Evolutionary conservation across 2,329 filamentous ascomycete species (phyloP).

Genomic region (Lasiodiplodia theobromae): DNA sequence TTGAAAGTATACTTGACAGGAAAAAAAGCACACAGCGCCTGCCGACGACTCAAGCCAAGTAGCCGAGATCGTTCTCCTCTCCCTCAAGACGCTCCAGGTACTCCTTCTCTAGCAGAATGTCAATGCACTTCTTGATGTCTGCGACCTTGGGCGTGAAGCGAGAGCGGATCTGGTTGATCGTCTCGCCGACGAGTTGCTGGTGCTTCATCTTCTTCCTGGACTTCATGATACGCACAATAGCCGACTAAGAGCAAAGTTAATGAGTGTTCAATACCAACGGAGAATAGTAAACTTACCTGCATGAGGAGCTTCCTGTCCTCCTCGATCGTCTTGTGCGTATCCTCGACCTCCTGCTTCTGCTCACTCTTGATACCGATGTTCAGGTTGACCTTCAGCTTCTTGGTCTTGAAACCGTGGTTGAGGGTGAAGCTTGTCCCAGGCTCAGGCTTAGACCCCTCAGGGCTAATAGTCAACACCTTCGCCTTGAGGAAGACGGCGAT

Average conservation of each 20-base stretch:
- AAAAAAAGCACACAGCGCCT: background rate
- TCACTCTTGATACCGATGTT: constrained; percentile 96
- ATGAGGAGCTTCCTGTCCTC: constrained; percentile 96
- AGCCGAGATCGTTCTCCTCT: constrained; percentile 79
- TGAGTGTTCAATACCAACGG: too few relatives aligned
- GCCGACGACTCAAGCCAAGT: constrained; percentile 70
- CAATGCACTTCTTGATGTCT: constrained; percentile 99
- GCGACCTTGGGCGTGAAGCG: constrained; percentile 91
- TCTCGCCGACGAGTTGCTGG: constrained; percentile 89
- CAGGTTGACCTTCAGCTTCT: constrained; percentile 96
- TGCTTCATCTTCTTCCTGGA: constrained; percentile 99
- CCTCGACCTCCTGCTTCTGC: constrained; percentile 92
- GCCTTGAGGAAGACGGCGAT: constrained; percentile 89
- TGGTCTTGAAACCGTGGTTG: constrained; percentile 96
- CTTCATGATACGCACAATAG: constrained; percentile 99
- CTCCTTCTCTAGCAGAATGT: constrained; percentile 98
- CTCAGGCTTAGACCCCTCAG: constrained; percentile 76
- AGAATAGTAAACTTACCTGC: constrained; percentile 71
- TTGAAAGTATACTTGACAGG: background rate
- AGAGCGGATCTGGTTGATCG: constrained; percentile 91
- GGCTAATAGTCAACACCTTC: constrained; percentile 79
- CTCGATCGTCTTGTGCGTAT: constrained; percentile 99
- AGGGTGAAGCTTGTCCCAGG: constrained; percentile 81
- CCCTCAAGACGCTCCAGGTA: constrained; percentile 95
- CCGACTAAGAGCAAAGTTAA: constrained; percentile 70